phyloP scores from a whole-genome alignment of 352 stramenopile genomes.

The Albugo laibachii region DNA sequence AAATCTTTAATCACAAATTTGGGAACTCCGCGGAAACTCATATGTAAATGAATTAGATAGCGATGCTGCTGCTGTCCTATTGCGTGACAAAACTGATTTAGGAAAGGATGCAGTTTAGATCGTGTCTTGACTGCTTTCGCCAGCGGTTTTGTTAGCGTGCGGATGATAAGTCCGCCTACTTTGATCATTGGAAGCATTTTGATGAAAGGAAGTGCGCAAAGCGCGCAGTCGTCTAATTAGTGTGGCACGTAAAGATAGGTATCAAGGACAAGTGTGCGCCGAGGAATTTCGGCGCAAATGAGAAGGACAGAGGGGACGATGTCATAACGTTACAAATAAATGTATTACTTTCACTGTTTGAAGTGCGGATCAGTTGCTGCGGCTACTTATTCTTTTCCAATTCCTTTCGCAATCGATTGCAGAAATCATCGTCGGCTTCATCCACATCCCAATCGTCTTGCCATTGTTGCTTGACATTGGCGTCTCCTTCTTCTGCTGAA shows the following conservation, averaged over 20 bases:
- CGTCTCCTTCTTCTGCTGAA: conserved; percentile 57
- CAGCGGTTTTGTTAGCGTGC: conserved; percentile 68
- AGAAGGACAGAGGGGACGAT: too few species aligned
- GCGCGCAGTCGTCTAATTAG: too few species aligned
- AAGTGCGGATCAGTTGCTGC: not conserved
- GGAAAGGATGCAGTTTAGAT: conserved; percentile 49
- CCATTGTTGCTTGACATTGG: conserved; percentile 79
- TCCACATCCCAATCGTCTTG: conserved; percentile 87
- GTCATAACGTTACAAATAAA: too few species aligned
- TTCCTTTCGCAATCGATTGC: conserved; percentile 80
- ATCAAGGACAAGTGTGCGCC: too few species aligned
- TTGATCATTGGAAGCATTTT: conserved; percentile 58
- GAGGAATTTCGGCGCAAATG: too few species aligned
- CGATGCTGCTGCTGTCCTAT: conserved; percentile 51
- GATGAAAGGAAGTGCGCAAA: too few species aligned
- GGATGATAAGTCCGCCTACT: conserved; percentile 54
- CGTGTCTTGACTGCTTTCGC: conserved; percentile 80
- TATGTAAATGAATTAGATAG: conserved; percentile 45
- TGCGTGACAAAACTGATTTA: conserved; percentile 33
- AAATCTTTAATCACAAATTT: conserved; percentile 67
- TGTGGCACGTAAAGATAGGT: too few species aligned
- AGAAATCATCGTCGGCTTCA: conserved; percentile 84
- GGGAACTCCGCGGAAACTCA: conserved; percentile 54
- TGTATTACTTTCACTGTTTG: too few species aligned
- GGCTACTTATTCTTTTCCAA: conserved; percentile 63